Conservation (phyloP, 176 grass and related monocot species). For the Cenchrus fungigraminus region DNA sequence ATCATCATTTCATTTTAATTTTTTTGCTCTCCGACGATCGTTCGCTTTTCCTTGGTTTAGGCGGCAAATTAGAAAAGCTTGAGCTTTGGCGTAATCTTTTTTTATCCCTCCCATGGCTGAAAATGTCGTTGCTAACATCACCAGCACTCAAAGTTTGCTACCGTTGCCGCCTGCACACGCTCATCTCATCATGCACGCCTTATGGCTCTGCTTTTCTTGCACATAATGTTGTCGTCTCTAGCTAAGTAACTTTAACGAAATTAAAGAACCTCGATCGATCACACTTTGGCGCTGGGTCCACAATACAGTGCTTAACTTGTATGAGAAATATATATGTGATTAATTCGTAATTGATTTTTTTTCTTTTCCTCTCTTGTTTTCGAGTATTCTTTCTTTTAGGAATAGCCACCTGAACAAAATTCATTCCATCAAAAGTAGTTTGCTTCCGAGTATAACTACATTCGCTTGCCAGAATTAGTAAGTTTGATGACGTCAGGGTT, state of each 20-base stretch:
- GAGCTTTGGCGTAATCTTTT: neutral
- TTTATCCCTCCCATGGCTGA: neutral
- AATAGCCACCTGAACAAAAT: too few relatives aligned
- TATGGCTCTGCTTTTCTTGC: slow-evolving; percentile 1
- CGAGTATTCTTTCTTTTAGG: too few relatives aligned
- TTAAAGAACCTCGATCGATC: neutral
- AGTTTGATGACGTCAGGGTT: too few relatives aligned
- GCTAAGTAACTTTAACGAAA: neutral
- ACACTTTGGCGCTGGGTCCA: too few relatives aligned
- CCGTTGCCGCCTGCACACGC: neutral
- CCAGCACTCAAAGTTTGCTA: neutral
- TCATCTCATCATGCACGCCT: neutral
- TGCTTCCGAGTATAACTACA: too few relatives aligned
- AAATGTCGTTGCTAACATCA: neutral
- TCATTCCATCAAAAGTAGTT: too few relatives aligned
- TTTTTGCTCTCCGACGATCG: neutral
- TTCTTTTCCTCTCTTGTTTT: too few relatives aligned
- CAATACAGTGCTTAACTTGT: too few relatives aligned
- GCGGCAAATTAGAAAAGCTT: neutral
- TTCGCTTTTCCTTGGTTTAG: neutral
- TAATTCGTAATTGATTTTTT: too few relatives aligned
- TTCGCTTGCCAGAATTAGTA: too few relatives aligned
- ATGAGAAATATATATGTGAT: too few relatives aligned
- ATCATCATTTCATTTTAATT: neutral
- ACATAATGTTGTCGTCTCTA: neutral